A percentile compares a stretch with the other conserved stretches of the same genome.
phyloP scores from a whole-genome alignment of 2,329 filamentous ascomycete species.

The Colletotrichum melonis region DNA sequence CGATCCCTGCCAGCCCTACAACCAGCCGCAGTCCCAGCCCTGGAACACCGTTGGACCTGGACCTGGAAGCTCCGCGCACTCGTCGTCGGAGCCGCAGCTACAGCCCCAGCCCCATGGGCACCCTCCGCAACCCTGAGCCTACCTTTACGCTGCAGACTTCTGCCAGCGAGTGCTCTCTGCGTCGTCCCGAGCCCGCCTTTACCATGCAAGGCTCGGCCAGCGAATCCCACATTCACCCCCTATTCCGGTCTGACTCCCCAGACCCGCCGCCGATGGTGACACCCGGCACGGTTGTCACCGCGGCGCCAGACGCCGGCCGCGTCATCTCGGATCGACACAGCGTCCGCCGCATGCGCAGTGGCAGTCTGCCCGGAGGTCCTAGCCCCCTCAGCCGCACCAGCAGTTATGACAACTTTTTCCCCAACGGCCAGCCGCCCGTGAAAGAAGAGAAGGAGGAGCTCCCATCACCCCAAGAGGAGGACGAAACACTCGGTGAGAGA shows the following conservation, averaged over 20 bases:
- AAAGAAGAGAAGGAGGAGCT: constrained; percentile 42
- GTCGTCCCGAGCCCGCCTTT: constrained; percentile 36
- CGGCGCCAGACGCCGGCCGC: constrained; percentile 75
- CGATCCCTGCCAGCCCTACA: constrained; percentile 75
- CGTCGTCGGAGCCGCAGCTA: constrained; percentile 62
- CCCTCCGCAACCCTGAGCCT: constrained; percentile 36
- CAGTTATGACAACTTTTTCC: constrained; percentile 60
- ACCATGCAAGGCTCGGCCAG: constrained; percentile 52
- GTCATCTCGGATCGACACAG: constrained; percentile 67
- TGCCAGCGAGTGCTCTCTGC: constrained; percentile 59
- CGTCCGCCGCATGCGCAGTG: constrained; percentile 66
- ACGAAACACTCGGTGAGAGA: constrained; percentile 46
- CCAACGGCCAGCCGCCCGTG: constrained; percentile 31
- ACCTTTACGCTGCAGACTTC: constrained; percentile 47
- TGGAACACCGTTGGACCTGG: constrained; percentile 64
- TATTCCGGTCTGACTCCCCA: constrained; percentile 80
- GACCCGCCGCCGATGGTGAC: constrained; percentile 73
- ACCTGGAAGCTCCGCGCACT: constrained; percentile 58
- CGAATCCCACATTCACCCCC: constrained; percentile 80
- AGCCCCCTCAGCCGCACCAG: constrained; percentile 62
- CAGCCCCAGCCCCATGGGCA: constrained; percentile 54
- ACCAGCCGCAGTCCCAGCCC: constrained; percentile 75
- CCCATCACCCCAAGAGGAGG: constrained; percentile 33
- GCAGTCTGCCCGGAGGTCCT: constrained; percentile 60
- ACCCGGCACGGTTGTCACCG: constrained; percentile 77